These are phyloP conservation scores for Phytophthora parvispora DNA, from an alignment of 352 stramenopile species.

Conservation along the genomic window DNA sequence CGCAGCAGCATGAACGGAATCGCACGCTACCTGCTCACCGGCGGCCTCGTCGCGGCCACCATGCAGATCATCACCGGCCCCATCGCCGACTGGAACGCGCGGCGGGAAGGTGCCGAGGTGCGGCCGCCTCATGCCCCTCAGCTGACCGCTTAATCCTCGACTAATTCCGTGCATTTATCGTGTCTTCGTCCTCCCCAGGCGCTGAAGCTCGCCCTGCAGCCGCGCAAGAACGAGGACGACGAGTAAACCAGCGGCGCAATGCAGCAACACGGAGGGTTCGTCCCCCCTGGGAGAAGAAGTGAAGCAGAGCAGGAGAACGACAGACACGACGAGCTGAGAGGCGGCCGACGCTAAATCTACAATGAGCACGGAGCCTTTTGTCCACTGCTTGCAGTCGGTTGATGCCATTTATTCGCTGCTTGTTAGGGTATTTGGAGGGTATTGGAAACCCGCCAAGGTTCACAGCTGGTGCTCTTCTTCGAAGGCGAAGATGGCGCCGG, in stretches of 20 bases:
- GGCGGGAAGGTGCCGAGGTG: slow-evolving; percentile 74
- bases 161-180: neutral
- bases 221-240: slow-evolving; percentile 57
- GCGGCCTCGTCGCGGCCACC: slow-evolving; percentile 74
- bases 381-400: slow-evolving; percentile 3
- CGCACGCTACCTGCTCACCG: slow-evolving; percentile 76
- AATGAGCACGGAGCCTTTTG: slow-evolving; percentile 13
- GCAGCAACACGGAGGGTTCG: neutral
- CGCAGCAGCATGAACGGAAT: slow-evolving; percentile 80
- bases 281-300: neutral
- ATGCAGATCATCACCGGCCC: slow-evolving; percentile 75
- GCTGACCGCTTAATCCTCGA: neutral
- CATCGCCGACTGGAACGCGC: slow-evolving; percentile 80
- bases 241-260: slow-evolving; percentile 42
- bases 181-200: slow-evolving; percentile 43
- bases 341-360: slow-evolving; percentile 10
- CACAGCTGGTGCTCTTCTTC: slow-evolving; percentile 31
- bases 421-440: too few relatives aligned
- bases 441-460: slow-evolving; percentile 1
- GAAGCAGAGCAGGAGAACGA: slow-evolving; percentile 3
- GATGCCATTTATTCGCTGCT: neutral
- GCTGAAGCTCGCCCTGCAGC: slow-evolving; percentile 70
- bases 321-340: neutral
- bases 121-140: neutral
- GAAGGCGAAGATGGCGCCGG: slow-evolving; percentile 58